Percentiles rank a stretch among this genome's conserved stretches.
Evolutionary conservation across 805 yeast genomes (phyloP).

Genomic region (Metschnikowia vanudenii): DNA sequence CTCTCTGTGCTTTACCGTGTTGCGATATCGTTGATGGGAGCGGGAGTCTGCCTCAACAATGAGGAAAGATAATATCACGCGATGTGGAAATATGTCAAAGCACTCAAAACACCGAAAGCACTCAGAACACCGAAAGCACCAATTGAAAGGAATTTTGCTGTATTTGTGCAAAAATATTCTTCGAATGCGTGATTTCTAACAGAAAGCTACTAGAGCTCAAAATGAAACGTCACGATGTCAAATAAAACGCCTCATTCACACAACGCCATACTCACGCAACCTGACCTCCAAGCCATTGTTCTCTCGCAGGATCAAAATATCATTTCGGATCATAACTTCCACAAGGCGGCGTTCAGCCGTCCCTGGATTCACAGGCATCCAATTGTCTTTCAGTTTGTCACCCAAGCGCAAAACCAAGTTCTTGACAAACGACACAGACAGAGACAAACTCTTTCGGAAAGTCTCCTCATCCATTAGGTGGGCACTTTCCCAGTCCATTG

Average conservation of each 20-base stretch:
- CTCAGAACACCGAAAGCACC: too few species aligned
- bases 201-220: too few species aligned
- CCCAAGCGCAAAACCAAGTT: conserved; percentile 12
- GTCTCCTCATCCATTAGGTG: conserved; percentile 20
- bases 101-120: too few species aligned
- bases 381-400: conserved; percentile 6
- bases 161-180: too few species aligned
- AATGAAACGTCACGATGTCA: too few species aligned
- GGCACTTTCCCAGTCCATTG: conserved; percentile 24
- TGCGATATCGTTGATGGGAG: too few species aligned
- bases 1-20: too few species aligned
- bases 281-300: conserved; percentile 2
- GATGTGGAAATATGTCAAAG: too few species aligned
- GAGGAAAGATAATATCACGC: too few species aligned
- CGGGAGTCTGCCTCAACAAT: too few species aligned
- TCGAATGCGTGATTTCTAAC: too few species aligned
- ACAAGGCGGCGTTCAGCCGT: conserved; percentile 15
- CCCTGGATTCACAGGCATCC: conserved; percentile 12
- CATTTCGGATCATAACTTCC: conserved; percentile 18
- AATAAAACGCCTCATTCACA: neutral
- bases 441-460: conserved; percentile 14
- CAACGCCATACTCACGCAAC: conserved; percentile 6
- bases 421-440: conserved; percentile 12
- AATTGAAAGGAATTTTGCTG: too few species aligned
- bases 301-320: conserved; percentile 7